Base-by-base conservation (phyloP, 805 yeast species). In the Dipodascus geniculatus region DNA sequence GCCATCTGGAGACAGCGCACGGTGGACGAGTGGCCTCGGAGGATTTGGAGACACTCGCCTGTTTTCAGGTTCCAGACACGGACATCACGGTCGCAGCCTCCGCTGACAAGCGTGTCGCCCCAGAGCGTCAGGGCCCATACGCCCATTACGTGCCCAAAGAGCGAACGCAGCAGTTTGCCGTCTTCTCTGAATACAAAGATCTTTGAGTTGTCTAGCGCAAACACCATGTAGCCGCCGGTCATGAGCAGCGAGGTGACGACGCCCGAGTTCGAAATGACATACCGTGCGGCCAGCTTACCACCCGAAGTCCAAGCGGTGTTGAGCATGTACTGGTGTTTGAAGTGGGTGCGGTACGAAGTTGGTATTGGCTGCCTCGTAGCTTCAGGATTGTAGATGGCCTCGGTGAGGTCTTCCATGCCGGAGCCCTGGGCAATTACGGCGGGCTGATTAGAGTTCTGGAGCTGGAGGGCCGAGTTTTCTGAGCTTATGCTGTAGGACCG, bases 101-200 rank as follows among this genome's bases (percentile, higher is more conserved):
- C 98, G 35, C 95, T 83, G 20, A 91, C 96, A 59, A 91, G 78
- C 61, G 91, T 84, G 63, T 89, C 81, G 48, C 96, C 96, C 70
- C 84, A 88, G 1, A 96, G 87, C 48, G 90, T 85, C 56, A 93
- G 83, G 28, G 95, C 90, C 97, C 98, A 91, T 14, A 93, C 96
- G 44, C 98, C 99, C 75, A 89, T 96, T 51, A 93, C 88, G 66
- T 93, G 99, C 3, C 99, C 99, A 70, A 87, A 88, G 64, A 91
- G 95, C 0, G 97, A 89, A 57, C 96, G 75, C n/a, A 90, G 61
- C 51, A 71, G 62, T 49, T 65, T 59, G 35, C 76, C 75, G 55
- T 67, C 71, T 51, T 61, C 63, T 38, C 67, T 59, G 59, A 75
- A 70, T 23, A 74, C 71, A 51, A 71, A 72, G 35, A 77, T 63